These are phyloP conservation scores for Carex kokanica DNA, from an alignment of 176 grass and related monocot genomes.

Conservation along the genomic window DNA sequence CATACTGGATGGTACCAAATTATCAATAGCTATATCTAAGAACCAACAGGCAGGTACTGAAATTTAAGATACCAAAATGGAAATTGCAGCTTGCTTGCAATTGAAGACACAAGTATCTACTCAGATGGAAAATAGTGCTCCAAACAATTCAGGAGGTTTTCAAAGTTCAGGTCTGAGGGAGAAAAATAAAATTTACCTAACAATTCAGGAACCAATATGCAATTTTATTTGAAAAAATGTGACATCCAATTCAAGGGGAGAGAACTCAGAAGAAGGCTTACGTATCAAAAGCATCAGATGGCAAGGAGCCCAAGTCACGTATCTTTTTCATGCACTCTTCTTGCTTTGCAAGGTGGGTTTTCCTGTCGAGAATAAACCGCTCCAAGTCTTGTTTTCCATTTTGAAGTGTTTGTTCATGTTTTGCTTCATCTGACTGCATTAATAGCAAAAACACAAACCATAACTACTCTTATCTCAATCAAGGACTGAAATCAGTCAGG, in stretches of 20 bases:
- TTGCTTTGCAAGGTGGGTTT: conserved; percentile 69
- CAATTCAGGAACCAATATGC: not conserved
- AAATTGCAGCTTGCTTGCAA: not conserved
- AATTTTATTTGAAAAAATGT: not conserved
- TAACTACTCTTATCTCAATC: conserved; percentile 11
- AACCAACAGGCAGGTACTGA: not conserved
- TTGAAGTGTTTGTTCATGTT: conserved; percentile 72
- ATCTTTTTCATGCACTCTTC: conserved; percentile 98
- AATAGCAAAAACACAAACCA: conserved; percentile 22
- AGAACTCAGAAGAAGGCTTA: conserved; percentile 35
- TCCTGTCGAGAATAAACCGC: conserved; percentile 79
- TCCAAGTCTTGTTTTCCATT: conserved; percentile 78
- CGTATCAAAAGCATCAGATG: conserved; percentile 92
- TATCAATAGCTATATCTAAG: not conserved
- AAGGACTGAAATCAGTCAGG: not conserved
- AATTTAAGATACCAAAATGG: not conserved
- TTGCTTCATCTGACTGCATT: conserved; percentile 63
- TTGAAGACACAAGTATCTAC: not conserved
- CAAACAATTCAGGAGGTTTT: not conserved
- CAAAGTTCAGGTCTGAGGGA: not conserved
- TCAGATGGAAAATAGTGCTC: not conserved
- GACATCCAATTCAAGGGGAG: not conserved
- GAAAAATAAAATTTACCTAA: not conserved
- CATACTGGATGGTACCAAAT: not conserved
- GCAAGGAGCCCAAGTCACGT: conserved; percentile 86